A percentile compares a stretch with the other conserved stretches of the same genome.
These are phyloP conservation scores for Penicillium cataractarum DNA, from an alignment of 495 filamentous ascomycete genomes.

Conservation along the genomic window DNA sequence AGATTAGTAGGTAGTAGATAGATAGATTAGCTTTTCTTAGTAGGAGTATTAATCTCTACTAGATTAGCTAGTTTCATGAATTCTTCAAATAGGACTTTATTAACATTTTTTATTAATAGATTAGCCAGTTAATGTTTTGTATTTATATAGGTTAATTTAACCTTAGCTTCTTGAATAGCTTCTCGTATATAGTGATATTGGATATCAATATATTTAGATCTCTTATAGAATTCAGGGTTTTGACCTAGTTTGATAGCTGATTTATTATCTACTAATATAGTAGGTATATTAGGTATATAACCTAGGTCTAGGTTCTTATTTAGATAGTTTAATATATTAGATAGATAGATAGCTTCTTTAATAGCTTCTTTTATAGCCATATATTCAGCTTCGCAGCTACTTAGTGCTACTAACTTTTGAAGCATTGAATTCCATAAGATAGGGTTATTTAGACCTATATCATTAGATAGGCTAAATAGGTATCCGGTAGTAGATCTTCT, in stretches of 20 bases:
- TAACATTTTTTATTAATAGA: background rate
- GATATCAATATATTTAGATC: background rate
- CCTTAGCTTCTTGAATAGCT: background rate
- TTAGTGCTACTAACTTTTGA: background rate
- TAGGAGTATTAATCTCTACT: background rate
- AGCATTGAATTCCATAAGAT: background rate
- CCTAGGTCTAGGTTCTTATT: too few relatives aligned
- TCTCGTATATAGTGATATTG: too few relatives aligned
- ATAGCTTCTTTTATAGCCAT: conserved; percentile 24
- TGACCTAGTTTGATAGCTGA: background rate
- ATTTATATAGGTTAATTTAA: background rate
- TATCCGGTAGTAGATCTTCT: background rate
- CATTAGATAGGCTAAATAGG: too few relatives aligned
- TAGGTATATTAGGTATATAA: too few relatives aligned
- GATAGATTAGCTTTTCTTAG: background rate
- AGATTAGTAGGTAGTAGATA: background rate
- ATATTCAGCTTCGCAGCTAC: conserved; percentile 16
- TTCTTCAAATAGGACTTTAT: too few relatives aligned
- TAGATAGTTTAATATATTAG: too few relatives aligned
- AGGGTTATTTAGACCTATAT: too few relatives aligned
- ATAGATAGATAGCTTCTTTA: conserved; percentile 25
- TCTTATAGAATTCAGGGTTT: background rate
- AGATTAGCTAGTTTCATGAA: too few relatives aligned
- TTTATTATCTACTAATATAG: too few relatives aligned
- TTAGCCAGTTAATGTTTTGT: background rate